Evolutionary conservation across 768 basidiomycete genomes (phyloP), one percentile per base, ranked within the genome.

Genomic region (Boletellus ananas): DNA sequence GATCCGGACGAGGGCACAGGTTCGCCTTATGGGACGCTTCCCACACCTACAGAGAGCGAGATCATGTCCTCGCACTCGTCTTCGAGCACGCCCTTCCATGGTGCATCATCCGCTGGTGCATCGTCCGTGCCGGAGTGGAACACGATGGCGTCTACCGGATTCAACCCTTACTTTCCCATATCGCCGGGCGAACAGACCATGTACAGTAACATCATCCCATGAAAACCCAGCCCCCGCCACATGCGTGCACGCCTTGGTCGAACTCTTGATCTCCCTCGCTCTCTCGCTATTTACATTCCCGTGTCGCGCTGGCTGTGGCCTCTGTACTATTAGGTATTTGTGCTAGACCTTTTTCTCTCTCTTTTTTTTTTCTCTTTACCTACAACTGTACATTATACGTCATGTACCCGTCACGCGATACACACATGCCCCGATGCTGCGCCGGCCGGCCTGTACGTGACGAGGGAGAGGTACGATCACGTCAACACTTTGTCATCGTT

Each of bases 111-210:
- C 52, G 77, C 72, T 63, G 77, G 79, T 58, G 74, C 68, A 50
- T 58, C 29, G 9, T 5, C 79, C 48, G 77, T 79, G 35, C 77
- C 81, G 56, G 78, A 85, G 66, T 85, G 83, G 84, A 79, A 74
- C 56, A 72, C 77, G 50, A 72, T 83, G 63, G 59, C 72, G 34
- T 72, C 77, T 20, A 60, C 78, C 25, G 77, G 79, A 29, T 87
- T 84, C 68, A 85, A 83, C 47, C 74, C 85, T 6, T 87, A 87
- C 66, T 87, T 87, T 62, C 79, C 84, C 31, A 72, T 82, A 52
- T 68, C 76, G 37, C 61, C 69, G 44, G 79, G 75, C 57, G 79
- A 82, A 45, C 78, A 79, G 58, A 68, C 64, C 60, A 76, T 84
- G 56, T 83, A 82, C 65, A 74, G 70, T 58, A 78, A 76, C 55